Base-by-base conservation (phyloP, 2,329 filamentous ascomycete genomes). In the Colletotrichum tofieldiae region DNA sequence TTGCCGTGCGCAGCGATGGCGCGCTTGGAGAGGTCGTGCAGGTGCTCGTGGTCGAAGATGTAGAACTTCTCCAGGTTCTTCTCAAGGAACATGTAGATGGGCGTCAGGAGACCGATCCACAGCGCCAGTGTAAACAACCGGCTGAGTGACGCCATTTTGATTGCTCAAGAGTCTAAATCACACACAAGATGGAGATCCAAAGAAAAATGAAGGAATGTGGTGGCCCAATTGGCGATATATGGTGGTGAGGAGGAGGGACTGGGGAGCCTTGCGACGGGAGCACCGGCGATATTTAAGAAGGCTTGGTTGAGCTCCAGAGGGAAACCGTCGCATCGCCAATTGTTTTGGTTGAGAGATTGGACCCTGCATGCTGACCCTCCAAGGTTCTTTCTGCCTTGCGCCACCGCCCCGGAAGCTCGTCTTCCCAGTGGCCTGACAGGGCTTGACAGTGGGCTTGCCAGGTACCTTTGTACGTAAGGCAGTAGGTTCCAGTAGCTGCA, bases 1-100 rank as follows among this genome's bases (percentile, higher is more conserved):
- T 95, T 93, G 76, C 93, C 93, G 81, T 96, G 91, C 49, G 87
- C 82, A 12, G 83, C 85, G 74, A 97, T 89, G 41, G 90, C 92
- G 74, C 89, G 88, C 81, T 89, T 84, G 14, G 92, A 88, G 43
- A 96, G 83, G 73, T 92, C 87, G 79, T 94, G 90, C 72, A 97
- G 87, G 73, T 94, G 87, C 20, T 86, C 85, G 2, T 89, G 88
- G 65, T 91, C 84, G 82, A 97, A 95, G 81, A 96, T 90, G 87
- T 95, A 96, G 85, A 95, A 91, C 70, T 81, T 82, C 73, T 90
- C 85, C 69, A 90, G 83, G 81, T 89, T 88, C 77, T 86, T 84
- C 81, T 93, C 90, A 51, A 91, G 79, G 72, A 87, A 77, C 81
- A 88, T 88, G 77, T 87, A 83, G 66, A 90, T 76, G 9, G 87